Conservation (phyloP, 192 early-diverging fungal species). For the Gaertneriomyces semiglobifer region DNA sequence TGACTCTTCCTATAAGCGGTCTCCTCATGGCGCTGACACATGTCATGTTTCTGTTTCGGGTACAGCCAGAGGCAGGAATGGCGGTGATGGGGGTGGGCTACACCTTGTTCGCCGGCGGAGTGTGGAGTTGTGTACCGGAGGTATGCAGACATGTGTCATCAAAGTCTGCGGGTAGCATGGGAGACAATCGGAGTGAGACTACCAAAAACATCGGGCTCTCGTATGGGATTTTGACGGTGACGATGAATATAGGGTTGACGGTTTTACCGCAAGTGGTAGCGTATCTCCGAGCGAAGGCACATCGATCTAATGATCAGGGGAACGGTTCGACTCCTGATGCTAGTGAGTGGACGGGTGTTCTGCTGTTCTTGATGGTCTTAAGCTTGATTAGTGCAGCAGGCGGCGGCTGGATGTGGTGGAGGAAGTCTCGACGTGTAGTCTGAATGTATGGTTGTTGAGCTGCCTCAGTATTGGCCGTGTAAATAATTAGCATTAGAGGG, state of each 20-base stretch:
- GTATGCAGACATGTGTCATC: conserved; percentile 12
- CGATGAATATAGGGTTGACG: conserved; percentile 57
- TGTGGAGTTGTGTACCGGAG: conserved; percentile 69
- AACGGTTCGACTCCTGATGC: conserved; percentile 8
- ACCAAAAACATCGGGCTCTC: conserved; percentile 64
- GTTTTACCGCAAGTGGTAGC: conserved; percentile 62
- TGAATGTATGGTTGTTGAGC: too few relatives aligned
- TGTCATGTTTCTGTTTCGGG: conserved; percentile 45
- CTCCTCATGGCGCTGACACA: conserved; percentile 49
- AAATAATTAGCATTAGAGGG: too few relatives aligned
- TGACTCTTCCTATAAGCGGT: conserved; percentile 17
- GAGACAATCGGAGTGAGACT: conserved; percentile 26
- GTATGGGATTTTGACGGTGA: conserved; percentile 59
- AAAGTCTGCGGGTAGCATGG: too few relatives aligned
- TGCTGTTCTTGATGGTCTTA: conserved; percentile 34
- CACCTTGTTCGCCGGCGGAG: conserved; percentile 53
- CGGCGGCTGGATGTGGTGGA: too few relatives aligned
- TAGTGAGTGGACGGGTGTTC: conserved; percentile 19
- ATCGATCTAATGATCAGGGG: too few relatives aligned
- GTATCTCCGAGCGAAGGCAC: conserved; percentile 29
- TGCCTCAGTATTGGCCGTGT: too few relatives aligned
- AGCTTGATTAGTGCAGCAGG: neutral
- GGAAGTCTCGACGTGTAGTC: too few relatives aligned
- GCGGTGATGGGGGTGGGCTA: conserved; percentile 53
- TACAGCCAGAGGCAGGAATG: conserved; percentile 48